phyloP scores from a whole-genome alignment of 179 eudicot genomes.

The Beta macrorhiza region DNA sequence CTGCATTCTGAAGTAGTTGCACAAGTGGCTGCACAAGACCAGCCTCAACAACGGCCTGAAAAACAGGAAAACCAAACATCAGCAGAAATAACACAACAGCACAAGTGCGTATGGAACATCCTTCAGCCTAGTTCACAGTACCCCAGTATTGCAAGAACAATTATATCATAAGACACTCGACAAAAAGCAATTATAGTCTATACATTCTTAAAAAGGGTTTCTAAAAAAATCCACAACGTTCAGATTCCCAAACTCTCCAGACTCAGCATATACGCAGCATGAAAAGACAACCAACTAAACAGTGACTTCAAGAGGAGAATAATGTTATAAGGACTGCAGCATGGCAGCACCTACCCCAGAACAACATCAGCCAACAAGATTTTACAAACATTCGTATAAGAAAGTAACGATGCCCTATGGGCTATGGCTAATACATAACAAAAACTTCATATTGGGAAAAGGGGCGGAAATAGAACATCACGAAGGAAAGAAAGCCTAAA shows the following conservation, averaged over 20 bases:
- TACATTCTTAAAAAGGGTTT: neutral
- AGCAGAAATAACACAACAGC: neutral
- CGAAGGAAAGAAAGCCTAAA: neutral
- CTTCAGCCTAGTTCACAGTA: neutral
- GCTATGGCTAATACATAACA: no score
- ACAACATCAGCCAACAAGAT: neutral
- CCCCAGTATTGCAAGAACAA: neutral
- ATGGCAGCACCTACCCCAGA: neutral
- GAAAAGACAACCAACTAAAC: neutral
- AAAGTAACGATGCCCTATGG: neutral
- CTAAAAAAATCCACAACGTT: neutral
- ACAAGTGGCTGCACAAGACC: slow-evolving; percentile 56
- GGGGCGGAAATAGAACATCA: no score
- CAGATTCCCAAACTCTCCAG: neutral
- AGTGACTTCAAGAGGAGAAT: neutral
- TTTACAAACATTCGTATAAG: neutral
- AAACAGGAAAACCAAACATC: neutral
- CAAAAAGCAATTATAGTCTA: neutral
- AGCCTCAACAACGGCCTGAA: slow-evolving; percentile 69
- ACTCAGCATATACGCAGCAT: neutral
- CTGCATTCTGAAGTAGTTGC: slow-evolving; percentile 65
- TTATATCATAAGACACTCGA: neutral
- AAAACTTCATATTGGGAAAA: no score
- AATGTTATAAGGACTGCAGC: neutral
- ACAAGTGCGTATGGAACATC: neutral